Base-by-base conservation (phyloP, 2,329 filamentous ascomycete genomes). In the Aspergillus phoenicis region DNA sequence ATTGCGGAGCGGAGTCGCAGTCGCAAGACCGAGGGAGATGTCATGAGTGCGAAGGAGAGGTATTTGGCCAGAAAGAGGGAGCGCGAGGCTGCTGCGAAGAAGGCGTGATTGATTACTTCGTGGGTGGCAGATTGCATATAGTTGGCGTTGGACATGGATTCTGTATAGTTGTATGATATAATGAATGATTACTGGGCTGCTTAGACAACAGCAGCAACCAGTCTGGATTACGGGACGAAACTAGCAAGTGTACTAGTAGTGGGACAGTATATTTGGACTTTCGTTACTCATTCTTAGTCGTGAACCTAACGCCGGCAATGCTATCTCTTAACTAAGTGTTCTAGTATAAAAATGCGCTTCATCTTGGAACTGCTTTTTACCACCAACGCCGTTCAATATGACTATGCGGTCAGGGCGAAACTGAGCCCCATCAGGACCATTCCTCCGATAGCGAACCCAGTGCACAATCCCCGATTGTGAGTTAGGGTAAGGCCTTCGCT, bases 361-460 rank as follows among this genome's bases (percentile, higher is more conserved):
- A 51, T 51, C 26, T 20, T 24, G 20, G 6, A 4, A 51, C 20
- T 30, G 5, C 13, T 28, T 11, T 15, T 11, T 8, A 53, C 11
- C 10, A 30, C 7, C 33, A 53, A 53, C 51, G 51, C 51, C 49
- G n/a, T 28, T n/a, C 13, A 36, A 10, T 36, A 36, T 3, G 55
- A 52, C 75, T 57, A 77, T 39, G 89, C 87, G n/a, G 91, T 93
- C 65, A 97, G 81, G 39, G 93, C 92, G 77, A 88, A 92, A 75
- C 91, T 96, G 56, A 95, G 66, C 0, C 93, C 94, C 78, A 99
- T 81, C 60, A 98, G 80, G 0, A 87, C 87, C 93, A 98, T 98
- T 1, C 95, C 80, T 15, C 69, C 72, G 57, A 79, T 70, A 7
- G 76, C 77, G 58, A 75, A 77, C 13, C 72, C 71, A 39, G 79